Base-by-base conservation (phyloP, 2,329 filamentous ascomycete species). In the Thielaviopsis ethacetica region DNA sequence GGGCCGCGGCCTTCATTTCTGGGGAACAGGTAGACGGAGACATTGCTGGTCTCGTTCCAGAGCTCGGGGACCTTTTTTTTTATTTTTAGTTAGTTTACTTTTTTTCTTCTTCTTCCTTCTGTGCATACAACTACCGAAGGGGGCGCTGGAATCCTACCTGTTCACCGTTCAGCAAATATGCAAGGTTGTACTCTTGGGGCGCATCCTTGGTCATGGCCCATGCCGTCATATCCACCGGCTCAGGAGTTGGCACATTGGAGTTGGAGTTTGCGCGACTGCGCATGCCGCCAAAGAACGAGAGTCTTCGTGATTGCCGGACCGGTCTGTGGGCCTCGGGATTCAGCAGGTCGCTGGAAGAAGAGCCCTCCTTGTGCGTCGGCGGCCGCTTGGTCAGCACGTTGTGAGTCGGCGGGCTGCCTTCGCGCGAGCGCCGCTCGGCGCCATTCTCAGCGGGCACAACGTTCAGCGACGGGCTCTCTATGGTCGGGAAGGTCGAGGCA, bases 1-100 rank as follows among this genome's bases (percentile, higher is more conserved):
- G 82, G 76, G 0, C 77, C 78, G 9, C 67, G 69, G 10, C 75
- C 75, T 61, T 71, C 75, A 5, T 71, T 70, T 58, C 72, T 75
- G 1, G 81, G 73, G 59, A 77, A 77, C 3, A 86, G 69, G 64
- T 81, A 81, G 21, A 86, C 74, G 56, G 74, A 71, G 24, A 83
- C 75, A 62, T 76, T 76, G 47, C 79, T 81, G 56, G 68, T 71
- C 58, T 84, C 80, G 63, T 82, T 79, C 83, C 83, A 85, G 21
- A 86, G 68, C 67, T 85, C 83, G 1, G 82, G 80, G 3, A 85
- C 78, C 80, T 83, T 63, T 41, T 1, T 9, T 41, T 47, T 53
- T 52, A 24, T 27, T 21, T n/a, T 12, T 54, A 19, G 21, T 50
- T 34, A 22, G 27, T 34, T 38, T 54, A 53, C 26, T 9, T 53